Evolutionary conservation across 1,284 basidiomycete species (phyloP).

Genomic region (Cryptococcus floricola): DNA sequence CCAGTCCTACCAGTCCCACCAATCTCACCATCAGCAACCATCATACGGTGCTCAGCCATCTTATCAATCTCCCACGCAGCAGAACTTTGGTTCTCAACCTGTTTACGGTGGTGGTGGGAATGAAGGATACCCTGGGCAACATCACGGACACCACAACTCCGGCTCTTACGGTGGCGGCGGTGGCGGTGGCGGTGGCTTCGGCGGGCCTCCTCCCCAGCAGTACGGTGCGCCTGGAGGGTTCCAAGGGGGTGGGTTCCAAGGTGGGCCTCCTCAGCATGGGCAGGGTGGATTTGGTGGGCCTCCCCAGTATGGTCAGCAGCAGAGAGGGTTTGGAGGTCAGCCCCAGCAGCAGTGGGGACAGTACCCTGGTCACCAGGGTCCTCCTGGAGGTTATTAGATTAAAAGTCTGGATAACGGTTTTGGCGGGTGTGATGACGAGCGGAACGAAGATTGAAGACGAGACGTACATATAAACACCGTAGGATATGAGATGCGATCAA

Average conservation of each 20-base stretch:
- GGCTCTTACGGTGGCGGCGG: constrained; percentile 6
- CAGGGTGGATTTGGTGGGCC: background rate
- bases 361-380: constrained; percentile 16
- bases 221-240: background rate
- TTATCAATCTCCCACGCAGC: constrained; percentile 7
- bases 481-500: background rate
- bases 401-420: constrained; percentile 10
- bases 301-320: constrained; percentile 3
- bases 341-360: constrained; percentile 13
- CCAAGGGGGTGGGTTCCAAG: constrained; percentile 3
- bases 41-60: constrained; percentile 2
- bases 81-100: background rate
- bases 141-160: background rate
- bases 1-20: constrained; percentile 5
- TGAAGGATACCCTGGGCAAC: constrained; percentile 10
- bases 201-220: background rate
- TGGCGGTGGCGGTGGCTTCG: background rate
- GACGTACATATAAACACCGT: background rate
- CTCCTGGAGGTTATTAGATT: constrained; percentile 19
- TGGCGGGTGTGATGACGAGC: background rate
- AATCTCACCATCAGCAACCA: constrained; percentile 1
- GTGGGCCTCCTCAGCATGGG: constrained; percentile 5
- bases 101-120: background rate
- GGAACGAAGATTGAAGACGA: background rate
- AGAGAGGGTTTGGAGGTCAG: constrained; percentile 6